A percentile compares a stretch with the other conserved stretches of the same genome.
Evolutionary conservation across 352 stramenopile species (phyloP).

Genomic region (Phytophthora vignae): DNA sequence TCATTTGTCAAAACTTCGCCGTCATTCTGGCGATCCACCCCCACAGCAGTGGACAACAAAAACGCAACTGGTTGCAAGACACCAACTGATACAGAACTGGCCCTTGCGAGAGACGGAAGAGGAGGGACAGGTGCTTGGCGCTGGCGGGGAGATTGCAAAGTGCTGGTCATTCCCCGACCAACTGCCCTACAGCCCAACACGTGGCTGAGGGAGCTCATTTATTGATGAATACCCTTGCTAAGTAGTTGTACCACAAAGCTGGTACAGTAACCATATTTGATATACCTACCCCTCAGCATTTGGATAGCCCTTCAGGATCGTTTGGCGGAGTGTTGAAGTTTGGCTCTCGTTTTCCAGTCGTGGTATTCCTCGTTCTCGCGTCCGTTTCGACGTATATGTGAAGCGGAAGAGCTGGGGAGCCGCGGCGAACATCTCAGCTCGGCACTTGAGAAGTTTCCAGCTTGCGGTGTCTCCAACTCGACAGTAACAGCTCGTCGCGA

Average conservation of each 20-base stretch:
- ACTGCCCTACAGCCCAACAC: no score
- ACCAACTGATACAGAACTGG: neutral
- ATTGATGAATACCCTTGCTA: no score
- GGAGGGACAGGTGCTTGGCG: no score
- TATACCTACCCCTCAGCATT: neutral
- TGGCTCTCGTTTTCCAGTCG: neutral
- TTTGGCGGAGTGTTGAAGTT: neutral
- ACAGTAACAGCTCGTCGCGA: neutral
- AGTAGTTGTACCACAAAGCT: no score
- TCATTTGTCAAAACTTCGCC: neutral
- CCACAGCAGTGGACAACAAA: neutral
- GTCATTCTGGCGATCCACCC: neutral
- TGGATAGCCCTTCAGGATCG: constrained; percentile 1
- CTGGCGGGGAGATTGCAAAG: no score
- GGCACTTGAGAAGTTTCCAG: neutral
- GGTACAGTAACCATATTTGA: no score
- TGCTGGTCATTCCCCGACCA: no score
- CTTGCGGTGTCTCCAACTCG: neutral
- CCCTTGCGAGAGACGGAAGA: no score
- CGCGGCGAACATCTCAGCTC: neutral
- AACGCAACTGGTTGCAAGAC: constrained; percentile 14
- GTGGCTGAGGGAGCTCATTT: no score
- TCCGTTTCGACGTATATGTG: neutral
- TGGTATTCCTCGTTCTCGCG: neutral
- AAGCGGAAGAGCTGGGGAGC: neutral